phyloP scores from a whole-genome alignment of 2,329 filamentous ascomycete genomes.

The Aspergillus quadrilineatus region DNA sequence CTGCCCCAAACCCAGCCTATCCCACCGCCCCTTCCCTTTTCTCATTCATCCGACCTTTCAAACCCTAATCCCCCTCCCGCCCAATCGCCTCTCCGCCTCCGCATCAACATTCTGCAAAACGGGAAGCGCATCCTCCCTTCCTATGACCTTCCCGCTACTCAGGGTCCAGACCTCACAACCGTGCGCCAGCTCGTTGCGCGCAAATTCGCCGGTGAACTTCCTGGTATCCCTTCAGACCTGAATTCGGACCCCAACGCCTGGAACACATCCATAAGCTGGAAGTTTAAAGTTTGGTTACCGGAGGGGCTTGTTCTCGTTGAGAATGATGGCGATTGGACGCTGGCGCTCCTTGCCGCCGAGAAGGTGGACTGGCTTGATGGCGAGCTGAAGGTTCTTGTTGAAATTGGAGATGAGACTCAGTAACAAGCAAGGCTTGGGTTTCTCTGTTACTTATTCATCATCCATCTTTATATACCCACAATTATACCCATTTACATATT shows the following conservation, averaged over 20 bases:
- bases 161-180: conserved; percentile 35
- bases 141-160: conserved; percentile 36
- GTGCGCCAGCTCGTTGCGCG: conserved; percentile 34
- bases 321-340: conserved; percentile 46
- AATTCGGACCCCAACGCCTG: conserved; percentile 21
- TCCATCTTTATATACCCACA: neutral
- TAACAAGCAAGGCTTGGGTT: neutral
- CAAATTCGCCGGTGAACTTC: conserved; percentile 33
- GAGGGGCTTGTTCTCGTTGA: conserved; percentile 41
- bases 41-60: conserved; percentile 15
- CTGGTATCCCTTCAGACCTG: conserved; percentile 24
- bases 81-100: conserved; percentile 30
- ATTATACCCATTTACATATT: conserved; percentile 2
- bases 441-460: neutral
- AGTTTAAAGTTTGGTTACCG: conserved; percentile 43
- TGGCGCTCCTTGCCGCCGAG: conserved; percentile 43
- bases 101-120: conserved; percentile 38
- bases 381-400: conserved; percentile 44
- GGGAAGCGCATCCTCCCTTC: conserved; percentile 42
- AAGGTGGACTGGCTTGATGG: conserved; percentile 51
- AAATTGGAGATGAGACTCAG: conserved; percentile 25
- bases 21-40: conserved; percentile 21
- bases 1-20: conserved; percentile 21
- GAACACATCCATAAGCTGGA: conserved; percentile 27
- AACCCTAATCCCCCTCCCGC: conserved; percentile 5